Evolutionary conservation across 1,284 basidiomycete species (phyloP).

Genomic region (Rhodotorula sp.): DNA sequence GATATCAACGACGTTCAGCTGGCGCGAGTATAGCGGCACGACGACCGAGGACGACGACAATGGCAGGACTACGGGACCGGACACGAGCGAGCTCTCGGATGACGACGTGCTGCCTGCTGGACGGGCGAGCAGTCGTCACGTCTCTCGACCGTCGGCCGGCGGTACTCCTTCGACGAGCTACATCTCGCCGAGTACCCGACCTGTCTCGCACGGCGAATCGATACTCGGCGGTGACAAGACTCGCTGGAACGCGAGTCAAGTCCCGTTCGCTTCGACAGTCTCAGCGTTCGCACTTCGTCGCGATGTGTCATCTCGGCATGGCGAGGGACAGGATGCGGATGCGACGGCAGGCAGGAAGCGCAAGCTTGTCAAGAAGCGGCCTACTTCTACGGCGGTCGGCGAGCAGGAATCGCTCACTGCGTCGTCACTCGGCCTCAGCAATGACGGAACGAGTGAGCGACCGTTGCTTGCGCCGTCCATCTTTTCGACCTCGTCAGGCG

Average conservation of each 20-base stretch:
- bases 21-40: constrained; percentile 26
- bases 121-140: background rate
- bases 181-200: background rate
- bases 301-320: too few relatives aligned
- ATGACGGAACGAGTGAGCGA: background rate
- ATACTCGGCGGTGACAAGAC: constrained; percentile 19
- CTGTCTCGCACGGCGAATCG: constrained; percentile 15
- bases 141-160: background rate
- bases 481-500: constrained; percentile 7
- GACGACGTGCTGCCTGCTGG: background rate
- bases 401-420: background rate
- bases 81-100: constrained; percentile 19
- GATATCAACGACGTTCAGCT: background rate
- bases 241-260: constrained; percentile 21
- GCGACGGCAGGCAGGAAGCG: constrained; percentile 2
- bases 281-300: constrained; percentile 6
- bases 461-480: background rate
- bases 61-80: constrained; percentile 11
- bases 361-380: constrained; percentile 19
- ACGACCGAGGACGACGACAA: constrained; percentile 8
- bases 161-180: constrained; percentile 13
- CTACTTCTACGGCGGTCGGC: background rate
- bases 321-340: background rate
- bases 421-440: background rate
- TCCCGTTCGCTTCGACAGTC: constrained; percentile 25